Conservation (phyloP, 805 yeast genomes). For the Kodamaea kakaduensis region DNA sequence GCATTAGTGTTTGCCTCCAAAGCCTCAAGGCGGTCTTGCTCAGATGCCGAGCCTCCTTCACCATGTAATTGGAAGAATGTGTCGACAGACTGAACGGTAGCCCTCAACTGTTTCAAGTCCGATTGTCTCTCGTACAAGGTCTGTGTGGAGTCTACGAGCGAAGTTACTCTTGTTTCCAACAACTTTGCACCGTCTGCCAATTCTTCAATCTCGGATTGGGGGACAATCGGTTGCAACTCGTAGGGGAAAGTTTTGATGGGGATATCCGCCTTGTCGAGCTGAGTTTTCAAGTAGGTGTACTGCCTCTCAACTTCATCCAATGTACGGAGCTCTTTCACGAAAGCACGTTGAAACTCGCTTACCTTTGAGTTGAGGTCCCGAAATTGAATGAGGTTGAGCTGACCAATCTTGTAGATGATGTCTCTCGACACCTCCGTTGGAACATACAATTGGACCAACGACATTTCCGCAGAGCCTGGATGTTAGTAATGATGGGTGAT, state of each 20-base stretch:
- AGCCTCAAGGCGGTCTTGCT: constrained; percentile 33
- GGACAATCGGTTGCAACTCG: constrained; percentile 23
- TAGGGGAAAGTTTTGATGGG: constrained; percentile 34
- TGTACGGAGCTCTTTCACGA: constrained; percentile 80
- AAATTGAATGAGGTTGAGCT: constrained; percentile 80
- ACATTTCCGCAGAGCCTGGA: constrained; percentile 91
- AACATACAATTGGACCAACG: constrained; percentile 84
- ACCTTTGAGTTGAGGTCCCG: constrained; percentile 77
- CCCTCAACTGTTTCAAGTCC: constrained; percentile 67
- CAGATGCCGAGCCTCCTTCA: constrained; percentile 19
- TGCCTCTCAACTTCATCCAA: constrained; percentile 90
- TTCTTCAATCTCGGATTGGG: constrained; percentile 68
- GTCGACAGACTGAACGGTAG: constrained; percentile 37
- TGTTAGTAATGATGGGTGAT: constrained; percentile 11
- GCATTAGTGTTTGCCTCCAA: constrained; percentile 31
- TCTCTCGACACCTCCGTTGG: constrained; percentile 89
- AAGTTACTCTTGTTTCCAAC: constrained; percentile 70
- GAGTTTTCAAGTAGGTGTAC: constrained; percentile 39
- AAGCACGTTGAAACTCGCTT: constrained; percentile 83
- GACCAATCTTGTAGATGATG: constrained; percentile 81
- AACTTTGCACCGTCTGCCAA: constrained; percentile 57
- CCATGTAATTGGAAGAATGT: constrained; percentile 24
- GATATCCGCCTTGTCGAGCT: constrained; percentile 50
- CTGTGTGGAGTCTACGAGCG: constrained; percentile 66
- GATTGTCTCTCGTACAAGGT: constrained; percentile 59